Percentiles rank a stretch among this genome's conserved stretches.
Conservation (phyloP, 31 red algal genomes). For the Odonthalia washingtoniensis region DNA sequence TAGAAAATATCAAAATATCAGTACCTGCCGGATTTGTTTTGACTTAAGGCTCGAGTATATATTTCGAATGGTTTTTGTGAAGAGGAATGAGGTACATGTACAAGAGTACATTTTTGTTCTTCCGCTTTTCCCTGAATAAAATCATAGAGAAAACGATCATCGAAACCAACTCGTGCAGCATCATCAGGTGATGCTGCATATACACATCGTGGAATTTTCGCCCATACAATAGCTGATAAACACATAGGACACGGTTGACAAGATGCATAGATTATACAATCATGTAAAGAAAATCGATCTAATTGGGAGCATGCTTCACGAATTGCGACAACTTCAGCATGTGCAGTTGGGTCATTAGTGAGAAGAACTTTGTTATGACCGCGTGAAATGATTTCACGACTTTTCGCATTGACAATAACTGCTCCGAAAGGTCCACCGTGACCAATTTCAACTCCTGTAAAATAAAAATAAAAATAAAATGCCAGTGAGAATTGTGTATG, state of each 20-base stretch:
- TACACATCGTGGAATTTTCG: conserved; percentile 60
- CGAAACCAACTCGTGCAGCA: conserved; percentile 84
- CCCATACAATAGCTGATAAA: conserved; percentile 81
- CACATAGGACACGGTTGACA: conserved; percentile 97
- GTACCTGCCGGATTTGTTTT: conserved; percentile 30
- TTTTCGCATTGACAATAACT: conserved; percentile 63
- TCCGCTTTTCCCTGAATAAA: conserved; percentile 50
- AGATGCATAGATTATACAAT: conserved; percentile 84
- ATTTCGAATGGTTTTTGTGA: conserved; percentile 16
- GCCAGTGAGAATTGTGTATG: neutral
- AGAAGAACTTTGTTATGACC: conserved; percentile 80
- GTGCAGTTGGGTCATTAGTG: conserved; percentile 90
- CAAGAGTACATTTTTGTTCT: conserved; percentile 45
- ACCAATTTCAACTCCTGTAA: conserved; percentile 61
- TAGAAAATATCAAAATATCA: too few relatives aligned
- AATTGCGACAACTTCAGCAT: conserved; percentile 93
- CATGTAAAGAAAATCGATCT: conserved; percentile 64
- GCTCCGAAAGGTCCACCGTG: conserved; percentile 96
- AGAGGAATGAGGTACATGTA: conserved; percentile 25
- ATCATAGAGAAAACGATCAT: conserved; percentile 86
- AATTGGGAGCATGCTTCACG: conserved; percentile 71
- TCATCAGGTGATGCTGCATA: conserved; percentile 71
- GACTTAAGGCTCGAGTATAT: conserved; percentile 31
- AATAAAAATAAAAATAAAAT: neutral
- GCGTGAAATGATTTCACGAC: conserved; percentile 58